Base-by-base conservation (phyloP, 495 filamentous ascomycete species). In the Hypoxylon fuscum region DNA sequence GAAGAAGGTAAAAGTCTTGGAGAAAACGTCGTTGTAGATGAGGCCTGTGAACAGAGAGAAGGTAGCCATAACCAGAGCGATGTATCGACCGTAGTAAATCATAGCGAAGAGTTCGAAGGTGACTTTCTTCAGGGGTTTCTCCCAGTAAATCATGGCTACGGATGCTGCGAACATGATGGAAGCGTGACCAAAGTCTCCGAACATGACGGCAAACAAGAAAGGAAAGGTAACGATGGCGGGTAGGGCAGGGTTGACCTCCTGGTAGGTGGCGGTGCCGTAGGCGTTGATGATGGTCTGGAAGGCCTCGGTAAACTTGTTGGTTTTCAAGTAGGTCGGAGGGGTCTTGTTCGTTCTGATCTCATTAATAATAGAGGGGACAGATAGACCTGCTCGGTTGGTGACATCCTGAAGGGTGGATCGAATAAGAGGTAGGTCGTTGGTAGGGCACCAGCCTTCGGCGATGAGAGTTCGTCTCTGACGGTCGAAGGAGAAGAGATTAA, bases 241-340 rank as follows among this genome's bases (percentile, higher is more conserved):
- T 21, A 97, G 79, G 49, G 92, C 95, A 55, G 95, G 96, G 78
- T 99, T 99, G 77, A 95, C 91, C 79, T 99, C 95, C 49, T 88
- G 87, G 74, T 99, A 99, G 70, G 96, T 97, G 12, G 94, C 89
- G 23, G 94, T 96, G 67, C 95, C 95, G 72, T 99, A 99, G 44
- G 96, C 94, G 68, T 98, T 92, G 75, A 99, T 92, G 66, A 99
- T 99, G 18, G 96, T 99, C 74, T 99, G 95, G 81, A 99, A 99
- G 14, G 85, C 95, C 66, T 96, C 88, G 3, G 96, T 98, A 72
- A 99, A 99, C 75, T 93, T 96, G 80, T 97, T 99, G 34, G 92
- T 97, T 72, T 93, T 91, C 71, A 96, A 85, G 74, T 93, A 97
- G 0, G 95, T 99, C 1, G 95, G 95, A 29, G 95, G 95, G 9